A percentile compares a stretch with the other conserved stretches of the same genome.
Evolutionary conservation across 345 rosid genomes (phyloP).

Genomic region (Triadica sebifera): DNA sequence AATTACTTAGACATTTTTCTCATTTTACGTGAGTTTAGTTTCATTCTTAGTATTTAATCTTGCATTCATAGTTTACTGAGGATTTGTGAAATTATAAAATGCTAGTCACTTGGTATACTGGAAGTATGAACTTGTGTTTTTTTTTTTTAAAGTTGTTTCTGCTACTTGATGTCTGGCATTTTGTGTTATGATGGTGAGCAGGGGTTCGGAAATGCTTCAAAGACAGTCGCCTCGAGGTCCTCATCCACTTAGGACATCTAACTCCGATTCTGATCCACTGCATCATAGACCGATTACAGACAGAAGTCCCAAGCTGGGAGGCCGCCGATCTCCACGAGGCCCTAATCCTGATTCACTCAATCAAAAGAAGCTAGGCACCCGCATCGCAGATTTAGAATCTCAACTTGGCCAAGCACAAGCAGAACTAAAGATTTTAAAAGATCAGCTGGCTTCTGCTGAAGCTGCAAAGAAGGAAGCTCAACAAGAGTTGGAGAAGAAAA

Average conservation of each 20-base stretch:
- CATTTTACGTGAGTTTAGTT: too few species aligned
- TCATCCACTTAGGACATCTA: constrained; percentile 52
- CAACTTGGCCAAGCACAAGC: constrained; percentile 95
- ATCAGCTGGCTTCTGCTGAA: constrained; percentile 71
- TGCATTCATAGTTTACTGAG: too few species aligned
- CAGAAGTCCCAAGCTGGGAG: constrained; percentile 67
- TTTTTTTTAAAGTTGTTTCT: too few species aligned
- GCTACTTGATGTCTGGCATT: neutral
- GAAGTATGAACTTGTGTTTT: neutral
- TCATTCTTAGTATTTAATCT: too few species aligned
- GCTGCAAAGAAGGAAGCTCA: constrained; percentile 83
- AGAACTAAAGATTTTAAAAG: constrained; percentile 72
- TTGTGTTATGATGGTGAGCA: constrained; percentile 18
- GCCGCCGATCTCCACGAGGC: constrained; percentile 76
- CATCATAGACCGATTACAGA: constrained; percentile 55
- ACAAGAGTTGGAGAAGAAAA: constrained; percentile 55
- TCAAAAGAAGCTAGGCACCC: constrained; percentile 79
- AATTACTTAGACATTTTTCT: too few species aligned
- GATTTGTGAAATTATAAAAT: too few species aligned
- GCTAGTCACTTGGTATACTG: neutral
- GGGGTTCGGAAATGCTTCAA: constrained; percentile 71
- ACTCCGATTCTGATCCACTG: constrained; percentile 49
- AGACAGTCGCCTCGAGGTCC: constrained; percentile 67
- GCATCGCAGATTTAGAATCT: constrained; percentile 80
- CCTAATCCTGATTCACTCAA: constrained; percentile 54